Conservation (phyloP, 2,329 filamentous ascomycete genomes). For the Monosporascus sp. region DNA sequence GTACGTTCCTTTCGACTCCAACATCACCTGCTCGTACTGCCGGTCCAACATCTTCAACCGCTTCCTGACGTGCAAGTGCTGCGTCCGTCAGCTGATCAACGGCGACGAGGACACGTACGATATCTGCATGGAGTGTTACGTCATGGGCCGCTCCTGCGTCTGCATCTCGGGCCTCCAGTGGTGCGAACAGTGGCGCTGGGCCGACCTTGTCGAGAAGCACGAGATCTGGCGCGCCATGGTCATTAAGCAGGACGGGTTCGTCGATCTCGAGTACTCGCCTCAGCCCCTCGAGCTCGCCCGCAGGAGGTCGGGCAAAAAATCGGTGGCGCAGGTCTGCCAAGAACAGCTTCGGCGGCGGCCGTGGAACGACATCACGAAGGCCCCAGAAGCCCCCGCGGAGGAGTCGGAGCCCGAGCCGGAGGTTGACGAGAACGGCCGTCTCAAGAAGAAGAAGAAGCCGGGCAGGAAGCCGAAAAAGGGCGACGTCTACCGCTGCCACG, state of each 20-base stretch:
- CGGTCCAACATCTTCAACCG: constrained; percentile 95
- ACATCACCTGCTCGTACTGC: constrained; percentile 93
- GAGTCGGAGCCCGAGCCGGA: constrained; percentile 40
- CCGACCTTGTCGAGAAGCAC: constrained; percentile 69
- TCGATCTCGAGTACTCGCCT: constrained; percentile 61
- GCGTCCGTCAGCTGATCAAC: constrained; percentile 60
- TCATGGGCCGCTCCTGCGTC: constrained; percentile 89
- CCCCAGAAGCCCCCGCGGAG: constrained; percentile 29
- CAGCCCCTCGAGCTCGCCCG: constrained; percentile 66
- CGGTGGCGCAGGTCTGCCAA: constrained; percentile 89
- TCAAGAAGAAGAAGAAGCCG: constrained; percentile 61
- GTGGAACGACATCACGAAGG: constrained; percentile 74
- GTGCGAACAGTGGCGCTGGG: constrained; percentile 92
- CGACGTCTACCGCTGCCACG: constrained; percentile 64
- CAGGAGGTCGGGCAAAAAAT: constrained; percentile 64
- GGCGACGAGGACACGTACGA: constrained; percentile 84
- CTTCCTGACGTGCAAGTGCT: constrained; percentile 87
- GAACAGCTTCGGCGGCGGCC: constrained; percentile 76
- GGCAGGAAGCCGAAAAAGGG: constrained; percentile 50
- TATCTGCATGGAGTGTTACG: constrained; percentile 96
- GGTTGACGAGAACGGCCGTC: constrained; percentile 58
- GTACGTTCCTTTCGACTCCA: constrained; percentile 76
- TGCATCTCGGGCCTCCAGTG: constrained; percentile 83
- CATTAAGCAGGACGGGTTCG: constrained; percentile 64
- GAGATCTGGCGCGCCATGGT: constrained; percentile 79